Conservation (phyloP, 306 rosid species). For the Prunus salicina region DNA sequence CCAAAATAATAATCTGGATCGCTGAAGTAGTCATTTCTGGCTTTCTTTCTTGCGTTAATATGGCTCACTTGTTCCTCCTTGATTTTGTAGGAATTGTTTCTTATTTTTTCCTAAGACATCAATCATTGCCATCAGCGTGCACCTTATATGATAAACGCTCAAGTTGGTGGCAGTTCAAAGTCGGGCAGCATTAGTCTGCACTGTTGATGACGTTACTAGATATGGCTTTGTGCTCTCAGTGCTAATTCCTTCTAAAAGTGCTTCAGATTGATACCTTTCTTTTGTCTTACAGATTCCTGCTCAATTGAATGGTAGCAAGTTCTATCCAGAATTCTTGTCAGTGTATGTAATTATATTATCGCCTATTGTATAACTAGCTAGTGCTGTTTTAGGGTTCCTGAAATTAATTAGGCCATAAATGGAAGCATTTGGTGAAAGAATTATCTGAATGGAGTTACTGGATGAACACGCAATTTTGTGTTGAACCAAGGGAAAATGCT, state of each 20-base stretch:
- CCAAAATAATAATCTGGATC: background rate
- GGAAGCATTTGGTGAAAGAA: conserved; percentile 18
- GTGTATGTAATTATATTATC: background rate
- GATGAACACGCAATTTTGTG: conserved; percentile 25
- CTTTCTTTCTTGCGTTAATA: background rate
- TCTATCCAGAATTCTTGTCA: background rate
- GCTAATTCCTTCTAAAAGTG: conserved; percentile 7
- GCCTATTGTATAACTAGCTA: background rate
- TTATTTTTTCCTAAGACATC: background rate
- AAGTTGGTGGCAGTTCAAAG: conserved; percentile 11
- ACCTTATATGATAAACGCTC: background rate
- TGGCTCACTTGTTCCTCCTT: conserved; percentile 1
- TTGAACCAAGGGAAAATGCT: conserved; percentile 47
- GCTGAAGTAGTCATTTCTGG: background rate
- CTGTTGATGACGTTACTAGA: conserved; percentile 33
- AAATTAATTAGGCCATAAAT: conserved; percentile 25
- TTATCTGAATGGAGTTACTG: conserved; percentile 31
- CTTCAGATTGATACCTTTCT: background rate
- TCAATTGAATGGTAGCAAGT: background rate
- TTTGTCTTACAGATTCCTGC: background rate
- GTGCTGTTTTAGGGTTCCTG: conserved; percentile 1
- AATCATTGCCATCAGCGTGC: background rate
- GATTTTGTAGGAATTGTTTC: conserved; percentile 15
- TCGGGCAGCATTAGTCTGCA: background rate
- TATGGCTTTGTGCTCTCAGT: conserved; percentile 4